phyloP scores from a whole-genome alignment of 768 basidiomycete genomes.

The Mycena vitilis region DNA sequence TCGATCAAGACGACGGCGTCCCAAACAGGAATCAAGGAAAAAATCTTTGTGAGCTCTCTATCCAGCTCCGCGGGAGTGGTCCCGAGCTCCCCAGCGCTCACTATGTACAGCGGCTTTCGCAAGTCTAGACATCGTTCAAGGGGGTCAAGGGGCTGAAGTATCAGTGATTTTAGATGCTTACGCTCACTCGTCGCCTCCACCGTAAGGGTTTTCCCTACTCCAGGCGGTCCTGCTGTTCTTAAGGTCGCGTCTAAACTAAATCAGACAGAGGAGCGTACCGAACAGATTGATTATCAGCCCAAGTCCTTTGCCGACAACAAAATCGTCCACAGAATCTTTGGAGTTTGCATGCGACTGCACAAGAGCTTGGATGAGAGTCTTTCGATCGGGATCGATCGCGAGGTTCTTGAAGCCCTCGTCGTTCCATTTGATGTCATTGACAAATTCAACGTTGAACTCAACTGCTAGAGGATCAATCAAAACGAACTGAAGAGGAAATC shows the following conservation, averaged over 20 bases:
- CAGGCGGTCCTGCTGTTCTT: conserved; percentile 45
- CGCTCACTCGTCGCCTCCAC: conserved; percentile 45
- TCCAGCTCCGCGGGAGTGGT: conserved; percentile 39
- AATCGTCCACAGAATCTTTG: conserved; percentile 42
- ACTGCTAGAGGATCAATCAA: neutral
- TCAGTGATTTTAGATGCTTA: conserved; percentile 10
- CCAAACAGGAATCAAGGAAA: conserved; percentile 45
- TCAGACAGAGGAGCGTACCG: neutral
- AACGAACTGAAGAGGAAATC: neutral
- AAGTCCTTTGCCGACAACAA: conserved; percentile 49
- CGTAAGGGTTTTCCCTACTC: conserved; percentile 49
- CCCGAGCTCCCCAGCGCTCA: conserved; percentile 48
- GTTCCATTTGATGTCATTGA: conserved; percentile 44
- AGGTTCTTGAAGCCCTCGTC: conserved; percentile 47
- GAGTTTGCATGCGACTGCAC: conserved; percentile 39
- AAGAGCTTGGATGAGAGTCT: conserved; percentile 44
- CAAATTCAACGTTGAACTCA: conserved; percentile 31
- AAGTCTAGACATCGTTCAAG: conserved; percentile 5
- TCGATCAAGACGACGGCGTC: conserved; percentile 45
- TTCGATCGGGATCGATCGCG: conserved; percentile 45
- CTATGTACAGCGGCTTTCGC: conserved; percentile 42
- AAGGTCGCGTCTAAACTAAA: neutral
- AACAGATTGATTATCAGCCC: conserved; percentile 29
- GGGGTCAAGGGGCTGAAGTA: neutral
- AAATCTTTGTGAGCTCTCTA: conserved; percentile 35